Evolutionary conservation across 176 grass and related monocot species (phyloP), one percentile per base, ranked within the genome.

Genomic region (Microstegium vimineum): DNA sequence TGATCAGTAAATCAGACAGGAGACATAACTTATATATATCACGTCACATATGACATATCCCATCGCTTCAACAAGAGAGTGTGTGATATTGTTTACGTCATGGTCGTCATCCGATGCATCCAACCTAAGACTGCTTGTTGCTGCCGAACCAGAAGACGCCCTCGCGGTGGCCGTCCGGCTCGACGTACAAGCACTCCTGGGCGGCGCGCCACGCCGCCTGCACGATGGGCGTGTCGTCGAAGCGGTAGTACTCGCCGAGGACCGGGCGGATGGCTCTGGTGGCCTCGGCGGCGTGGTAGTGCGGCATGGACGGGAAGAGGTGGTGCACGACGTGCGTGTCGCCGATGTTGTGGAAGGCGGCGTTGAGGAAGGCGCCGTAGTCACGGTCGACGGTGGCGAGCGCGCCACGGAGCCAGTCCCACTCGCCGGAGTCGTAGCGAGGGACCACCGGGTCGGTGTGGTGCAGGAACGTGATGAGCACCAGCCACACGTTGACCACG

Each of bases 61-160:
- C n/a, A n/a, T n/a, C n/a, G n/a, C n/a, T n/a, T n/a, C n/a, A n/a
- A n/a, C n/a, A n/a, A n/a, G n/a, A n/a, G n/a, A n/a, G n/a, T n/a
- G n/a, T 15, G 2, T 13, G 43, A 46, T 46, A 46, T 46, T 46
- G 43, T 16, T 46, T 46, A 45, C 14, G 14, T 10, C 42, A 14
- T n/a, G n/a, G n/a, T 45, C 14, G 4, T 16, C 45, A 47, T 47
- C 18, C 18, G 7, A 52, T 52, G 47, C 46, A 51, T 51, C 2
- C 51, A n/a, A n/a, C 20, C 51, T 56, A 56, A 1, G 51, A 56
- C 7, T n/a, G n/a, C n/a, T 91, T 56, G 22, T 85, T 82, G 77
- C 73, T 88, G 41, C 75, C 80, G 71, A 88, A 91, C 89, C 89
- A 91, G 49, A 78, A 85, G 8, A 91, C 81, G 17, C 89, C 89